Conservation (phyloP, 1,284 basidiomycete species). For the Meripilus lineatus region DNA sequence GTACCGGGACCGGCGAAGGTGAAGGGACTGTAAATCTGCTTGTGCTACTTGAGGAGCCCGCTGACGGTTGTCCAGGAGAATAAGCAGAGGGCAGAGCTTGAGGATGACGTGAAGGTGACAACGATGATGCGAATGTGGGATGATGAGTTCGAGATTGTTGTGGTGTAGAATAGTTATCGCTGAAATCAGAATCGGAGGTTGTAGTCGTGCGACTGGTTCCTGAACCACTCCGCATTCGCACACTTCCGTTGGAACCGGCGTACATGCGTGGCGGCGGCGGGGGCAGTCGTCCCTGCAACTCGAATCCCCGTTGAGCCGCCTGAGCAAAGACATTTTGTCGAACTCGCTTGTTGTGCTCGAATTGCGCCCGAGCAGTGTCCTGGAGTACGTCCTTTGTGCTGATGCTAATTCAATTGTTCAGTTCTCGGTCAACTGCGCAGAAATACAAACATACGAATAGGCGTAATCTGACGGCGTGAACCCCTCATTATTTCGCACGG, state of each 20-base stretch:
- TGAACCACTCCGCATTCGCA: conserved; percentile 73
- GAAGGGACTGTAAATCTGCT: conserved; percentile 42
- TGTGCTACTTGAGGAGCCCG: conserved; percentile 39
- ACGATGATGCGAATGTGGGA: conserved; percentile 26
- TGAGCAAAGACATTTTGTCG: conserved; percentile 64
- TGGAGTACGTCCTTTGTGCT: conserved; percentile 73
- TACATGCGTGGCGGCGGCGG: conserved; percentile 21
- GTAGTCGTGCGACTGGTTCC: conserved; percentile 72
- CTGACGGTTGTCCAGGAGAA: conserved; percentile 50
- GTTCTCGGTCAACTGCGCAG: neutral
- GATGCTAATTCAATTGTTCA: conserved; percentile 35
- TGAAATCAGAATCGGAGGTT: conserved; percentile 67
- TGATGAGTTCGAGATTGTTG: conserved; percentile 34
- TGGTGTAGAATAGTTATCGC: conserved; percentile 31
- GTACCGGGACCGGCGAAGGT: neutral
- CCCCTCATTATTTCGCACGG: conserved; percentile 82
- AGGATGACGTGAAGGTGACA: conserved; percentile 26
- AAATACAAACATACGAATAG: conserved; percentile 62
- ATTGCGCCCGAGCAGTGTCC: conserved; percentile 69
- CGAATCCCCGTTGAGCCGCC: conserved; percentile 57
- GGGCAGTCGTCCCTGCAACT: conserved; percentile 35
- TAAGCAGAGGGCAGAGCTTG: conserved; percentile 33
- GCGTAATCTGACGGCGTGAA: conserved; percentile 92
- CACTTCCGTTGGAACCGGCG: conserved; percentile 20
- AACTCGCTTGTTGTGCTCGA: conserved; percentile 72